Base-by-base conservation (phyloP, 768 basidiomycete species). In the Mycena amicta region DNA sequence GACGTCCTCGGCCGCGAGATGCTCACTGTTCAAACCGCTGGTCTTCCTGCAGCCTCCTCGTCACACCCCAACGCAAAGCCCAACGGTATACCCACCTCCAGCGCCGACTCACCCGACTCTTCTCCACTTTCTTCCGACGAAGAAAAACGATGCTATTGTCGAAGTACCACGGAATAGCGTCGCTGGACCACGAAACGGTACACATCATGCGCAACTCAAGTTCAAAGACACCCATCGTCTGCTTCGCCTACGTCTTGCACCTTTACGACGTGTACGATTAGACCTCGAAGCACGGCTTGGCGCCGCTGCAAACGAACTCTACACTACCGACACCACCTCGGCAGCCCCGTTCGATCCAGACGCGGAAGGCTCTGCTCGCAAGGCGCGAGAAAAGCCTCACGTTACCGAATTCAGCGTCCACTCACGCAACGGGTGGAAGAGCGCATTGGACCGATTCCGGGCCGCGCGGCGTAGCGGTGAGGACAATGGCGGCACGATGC, bases 391-490 rank as follows among this genome's bases (percentile, higher is more conserved):
- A 37, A 31, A 30, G 31, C 22, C 12, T 27, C 49, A 50, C 27
- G n/a, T n/a, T n/a, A 52, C 50, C 50, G 86, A 88, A 61, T 86
- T 88, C 58, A 81, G 79, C 3, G 78, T 88, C 56, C 79, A 84
- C 59, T 87, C 85, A 0, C 80, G 74, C 12, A 86, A 87, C 46
- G 86, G 86, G 5, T 88, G 86, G 86, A 87, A 83, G 65, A 76
- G 82, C 0, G 85, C 82, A 0, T 71, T 88, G n/a, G 81, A 82
- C 30, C 81, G 79, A 59, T 77, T 88, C 56, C 77, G 83, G 18
- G 74, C 70, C 5, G 61, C 71, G 39, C 75, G 79, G 27, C 65
- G 70, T 56, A 52, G 53, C 31, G 53, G 50, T 16, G 39, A 29
- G 5, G 30, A 52, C 23, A 61, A 57, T 1, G 63, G 67, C 11